Percentiles rank a stretch among this genome's conserved stretches.
phyloP scores from a whole-genome alignment of 2,329 filamentous ascomycete genomes.

The Alternaria metachromatica region DNA sequence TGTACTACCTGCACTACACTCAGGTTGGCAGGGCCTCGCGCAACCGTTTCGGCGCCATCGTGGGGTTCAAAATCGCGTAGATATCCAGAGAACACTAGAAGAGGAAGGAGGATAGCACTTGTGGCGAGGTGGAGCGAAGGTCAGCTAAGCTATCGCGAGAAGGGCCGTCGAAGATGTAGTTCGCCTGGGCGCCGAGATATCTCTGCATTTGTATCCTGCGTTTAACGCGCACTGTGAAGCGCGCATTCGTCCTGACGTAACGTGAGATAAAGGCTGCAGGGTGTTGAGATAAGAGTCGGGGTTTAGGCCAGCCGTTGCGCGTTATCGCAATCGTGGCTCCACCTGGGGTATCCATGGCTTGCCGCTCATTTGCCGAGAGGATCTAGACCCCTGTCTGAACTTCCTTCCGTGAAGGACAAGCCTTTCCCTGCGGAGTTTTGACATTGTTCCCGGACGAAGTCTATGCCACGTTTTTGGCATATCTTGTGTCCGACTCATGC shows the following conservation, averaged over 20 bases:
- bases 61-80: slow-evolving; percentile 3
- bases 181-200: slow-evolving; percentile 32
- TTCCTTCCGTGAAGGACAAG: background rate
- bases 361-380: slow-evolving; percentile 9
- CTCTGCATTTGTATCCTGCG: slow-evolving; percentile 14
- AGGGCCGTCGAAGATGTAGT: slow-evolving; percentile 7
- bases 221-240: slow-evolving; percentile 15
- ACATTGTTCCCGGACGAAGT: background rate
- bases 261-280: slow-evolving; percentile 24
- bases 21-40: background rate
- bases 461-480: background rate
- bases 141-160: slow-evolving; percentile 3
- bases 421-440: background rate
- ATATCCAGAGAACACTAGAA: slow-evolving; percentile 1
- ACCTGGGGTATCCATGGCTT: slow-evolving; percentile 17
- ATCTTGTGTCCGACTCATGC: background rate
- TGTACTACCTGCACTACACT: background rate
- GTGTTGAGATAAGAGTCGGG: slow-evolving; percentile 21
- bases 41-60: background rate
- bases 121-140: background rate
- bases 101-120: slow-evolving; percentile 12
- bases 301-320: slow-evolving; percentile 3
- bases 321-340: slow-evolving; percentile 20
- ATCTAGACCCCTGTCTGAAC: background rate
- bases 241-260: slow-evolving; percentile 26